Conservation (phyloP, 805 yeast genomes). For the Tetrapisispora pingtungensis region DNA sequence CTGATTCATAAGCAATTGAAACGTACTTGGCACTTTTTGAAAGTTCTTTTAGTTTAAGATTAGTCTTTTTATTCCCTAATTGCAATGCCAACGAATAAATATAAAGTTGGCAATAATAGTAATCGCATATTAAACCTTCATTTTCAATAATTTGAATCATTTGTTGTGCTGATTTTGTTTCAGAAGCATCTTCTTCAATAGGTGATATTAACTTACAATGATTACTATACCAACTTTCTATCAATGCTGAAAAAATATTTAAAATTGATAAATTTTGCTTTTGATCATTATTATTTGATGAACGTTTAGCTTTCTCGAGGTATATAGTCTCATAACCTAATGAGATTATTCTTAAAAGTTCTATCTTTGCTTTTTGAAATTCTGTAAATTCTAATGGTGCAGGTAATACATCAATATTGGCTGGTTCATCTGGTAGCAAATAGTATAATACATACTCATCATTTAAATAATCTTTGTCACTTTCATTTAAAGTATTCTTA, state of each 20-base stretch:
- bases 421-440: constrained; percentile 7
- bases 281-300: constrained; percentile 36
- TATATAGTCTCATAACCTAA: constrained; percentile 79
- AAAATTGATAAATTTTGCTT: constrained; percentile 62
- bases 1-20: constrained; percentile 73
- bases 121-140: constrained; percentile 72
- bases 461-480: constrained; percentile 25
- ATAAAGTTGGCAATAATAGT: constrained; percentile 73
- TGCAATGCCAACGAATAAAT: constrained; percentile 72
- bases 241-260: constrained; percentile 62
- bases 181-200: not conserved
- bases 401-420: constrained; percentile 4
- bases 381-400: constrained; percentile 43
- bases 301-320: constrained; percentile 44
- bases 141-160: constrained; percentile 39
- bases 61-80: constrained; percentile 31
- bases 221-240: constrained; percentile 67
- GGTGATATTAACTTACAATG: constrained; percentile 41
- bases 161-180: not conserved
- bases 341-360: constrained; percentile 65
- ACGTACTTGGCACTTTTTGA: constrained; percentile 67
- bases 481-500: constrained; percentile 10
- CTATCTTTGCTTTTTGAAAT: constrained; percentile 68
- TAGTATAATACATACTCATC: constrained; percentile 27
- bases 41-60: constrained; percentile 56